Percentiles rank a stretch among this genome's conserved stretches.
Conservation (phyloP, 2,329 filamentous ascomycete genomes). For the Dactylellina drechsleri region DNA sequence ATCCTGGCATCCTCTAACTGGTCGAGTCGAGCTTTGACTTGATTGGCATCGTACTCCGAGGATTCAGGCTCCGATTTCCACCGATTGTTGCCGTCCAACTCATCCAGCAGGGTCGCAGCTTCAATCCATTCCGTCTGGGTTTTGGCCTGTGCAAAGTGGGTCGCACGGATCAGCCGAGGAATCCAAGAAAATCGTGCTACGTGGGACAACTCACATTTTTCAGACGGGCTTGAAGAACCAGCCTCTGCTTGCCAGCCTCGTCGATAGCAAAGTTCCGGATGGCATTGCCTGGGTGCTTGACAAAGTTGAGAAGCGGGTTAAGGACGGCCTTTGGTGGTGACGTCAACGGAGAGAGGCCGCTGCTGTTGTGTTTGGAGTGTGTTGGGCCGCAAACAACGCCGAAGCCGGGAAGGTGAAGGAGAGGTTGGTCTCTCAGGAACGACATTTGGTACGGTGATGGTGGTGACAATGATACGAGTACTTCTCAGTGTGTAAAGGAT, state of each 20-base stretch:
- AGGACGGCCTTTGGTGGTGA: conserved; percentile 43
- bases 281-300: conserved; percentile 40
- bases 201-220: conserved; percentile 42
- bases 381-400: conserved; percentile 32
- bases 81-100: conserved; percentile 78
- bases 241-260: conserved; percentile 48
- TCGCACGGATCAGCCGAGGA: conserved; percentile 39
- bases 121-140: conserved; percentile 77
- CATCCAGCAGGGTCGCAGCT: conserved; percentile 80
- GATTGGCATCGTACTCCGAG: conserved; percentile 75
- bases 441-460: conserved; percentile 23
- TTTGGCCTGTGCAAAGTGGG: conserved; percentile 68
- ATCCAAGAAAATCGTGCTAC: conserved; percentile 36
- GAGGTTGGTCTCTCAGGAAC: conserved; percentile 43
- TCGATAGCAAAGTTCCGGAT: conserved; percentile 50
- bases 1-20: conserved; percentile 79
- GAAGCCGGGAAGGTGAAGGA: conserved; percentile 42
- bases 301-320: conserved; percentile 49
- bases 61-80: conserved; percentile 79
- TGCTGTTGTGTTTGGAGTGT: conserved; percentile 22
- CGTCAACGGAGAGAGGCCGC: conserved; percentile 14
- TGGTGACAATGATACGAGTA: background rate
- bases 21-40: conserved; percentile 75
- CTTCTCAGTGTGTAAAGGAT: too few relatives aligned
- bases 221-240: conserved; percentile 49